Evolutionary conservation across 164 flowering plant species (phyloP), one percentile per base, ranked within the genome.

Genomic region (Macadamia integrifolia): DNA sequence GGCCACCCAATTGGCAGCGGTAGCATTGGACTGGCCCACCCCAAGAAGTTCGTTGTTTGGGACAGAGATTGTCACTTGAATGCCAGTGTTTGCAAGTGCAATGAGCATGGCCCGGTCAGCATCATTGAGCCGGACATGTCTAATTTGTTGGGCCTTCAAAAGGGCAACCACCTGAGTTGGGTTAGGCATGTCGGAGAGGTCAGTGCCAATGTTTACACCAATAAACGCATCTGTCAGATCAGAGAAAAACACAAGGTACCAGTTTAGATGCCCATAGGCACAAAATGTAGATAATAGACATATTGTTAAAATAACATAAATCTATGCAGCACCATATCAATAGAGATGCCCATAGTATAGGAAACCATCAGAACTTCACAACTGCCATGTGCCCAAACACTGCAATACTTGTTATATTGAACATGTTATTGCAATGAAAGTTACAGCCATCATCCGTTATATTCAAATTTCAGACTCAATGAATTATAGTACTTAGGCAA

Each of bases 1-100:
- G 46, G 89, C 67, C 17, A 91, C 90, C 97, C 97, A 91, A 63
- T 86, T 88, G 71, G 97, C 97, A 31, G 97, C 97, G 12, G 97
- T 88, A 57, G 91, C 87, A 77, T 88, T 91, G 44, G 97, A 91
- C 72, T 87, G 93, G 58, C 94, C 97, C 23, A 91, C 84, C 23
- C 89, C 97, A 31, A 91, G 86, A 15, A 91, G 83, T 69, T 91
- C 81, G 13, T 88, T 85, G 69, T 88, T 88, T 32, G 97, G 97
- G 59, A 90, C 84, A 60, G 90, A 83, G 49, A 90, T 80, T 13
- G 81, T 79, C n/a, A 88, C 93, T 1, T 65, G 80, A 42, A 88
- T 90, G 60, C 97, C 97, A 9, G 91, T 71, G 66, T 86, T 83
- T 60, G 94, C 92, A 28, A 91, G 94, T 43, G 95, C 91, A 55